These are phyloP conservation scores for Macadamia tetraphylla DNA, from an alignment of 164 flowering plant genomes.

Conservation along the genomic window DNA sequence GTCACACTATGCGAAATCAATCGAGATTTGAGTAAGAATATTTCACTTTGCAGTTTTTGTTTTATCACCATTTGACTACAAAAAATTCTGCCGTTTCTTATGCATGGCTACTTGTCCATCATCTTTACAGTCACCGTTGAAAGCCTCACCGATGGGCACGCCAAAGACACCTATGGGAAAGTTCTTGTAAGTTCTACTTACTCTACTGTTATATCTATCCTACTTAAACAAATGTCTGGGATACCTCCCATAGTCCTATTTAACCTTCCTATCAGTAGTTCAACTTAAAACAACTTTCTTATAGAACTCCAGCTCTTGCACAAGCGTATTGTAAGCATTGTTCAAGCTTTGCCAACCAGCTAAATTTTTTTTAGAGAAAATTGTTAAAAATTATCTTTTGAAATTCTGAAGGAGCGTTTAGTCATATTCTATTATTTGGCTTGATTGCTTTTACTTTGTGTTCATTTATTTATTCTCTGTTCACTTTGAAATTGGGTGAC, in stretches of 20 bases:
- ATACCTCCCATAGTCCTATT: too few species aligned
- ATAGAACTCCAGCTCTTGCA: too few species aligned
- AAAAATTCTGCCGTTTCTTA: background rate
- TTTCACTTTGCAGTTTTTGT: background rate
- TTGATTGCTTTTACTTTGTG: background rate
- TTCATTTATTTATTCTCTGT: background rate
- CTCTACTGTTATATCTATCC: too few species aligned
- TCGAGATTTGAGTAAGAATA: conserved; percentile 60
- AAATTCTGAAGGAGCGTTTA: background rate
- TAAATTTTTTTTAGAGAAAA: too few species aligned
- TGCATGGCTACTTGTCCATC: background rate
- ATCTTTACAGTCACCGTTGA: conserved; percentile 56
- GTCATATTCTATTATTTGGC: background rate
- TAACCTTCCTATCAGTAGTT: too few species aligned
- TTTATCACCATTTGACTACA: background rate
- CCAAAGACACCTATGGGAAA: conserved; percentile 72
- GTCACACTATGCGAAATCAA: conserved; percentile 89
- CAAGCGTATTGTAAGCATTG: too few species aligned
- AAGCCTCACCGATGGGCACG: conserved; percentile 51
- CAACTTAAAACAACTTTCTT: too few species aligned
- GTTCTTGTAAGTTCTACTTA: conserved; percentile 40
- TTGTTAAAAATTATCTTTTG: too few species aligned
- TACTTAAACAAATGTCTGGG: too few species aligned
- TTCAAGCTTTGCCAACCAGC: too few species aligned
- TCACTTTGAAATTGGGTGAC: background rate